Conservation (phyloP, 2,329 filamentous ascomycete genomes). For the Colletotrichum melonis region DNA sequence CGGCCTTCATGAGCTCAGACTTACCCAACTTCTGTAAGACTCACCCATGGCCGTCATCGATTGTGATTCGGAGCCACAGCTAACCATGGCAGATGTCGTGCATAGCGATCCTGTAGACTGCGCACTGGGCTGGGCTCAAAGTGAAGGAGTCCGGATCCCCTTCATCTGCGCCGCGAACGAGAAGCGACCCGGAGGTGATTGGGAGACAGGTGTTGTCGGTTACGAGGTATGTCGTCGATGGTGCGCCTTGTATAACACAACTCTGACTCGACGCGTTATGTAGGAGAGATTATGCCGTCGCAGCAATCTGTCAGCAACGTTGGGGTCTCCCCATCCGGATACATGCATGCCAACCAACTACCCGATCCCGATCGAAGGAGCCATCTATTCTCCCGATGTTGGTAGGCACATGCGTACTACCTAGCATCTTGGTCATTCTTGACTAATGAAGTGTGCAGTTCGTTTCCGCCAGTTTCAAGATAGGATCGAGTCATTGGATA, state of each 20-base stretch:
- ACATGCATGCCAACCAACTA: slow-evolving; percentile 66
- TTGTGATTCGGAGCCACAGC: background rate
- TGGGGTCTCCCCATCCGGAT: slow-evolving; percentile 69
- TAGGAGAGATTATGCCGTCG: slow-evolving; percentile 79
- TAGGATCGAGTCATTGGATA: slow-evolving; percentile 67
- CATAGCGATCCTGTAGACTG: slow-evolving; percentile 19
- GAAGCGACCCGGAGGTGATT: slow-evolving; percentile 81
- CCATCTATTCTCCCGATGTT: slow-evolving; percentile 76
- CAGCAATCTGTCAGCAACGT: slow-evolving; percentile 77
- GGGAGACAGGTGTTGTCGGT: slow-evolving; percentile 71
- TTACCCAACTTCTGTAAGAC: slow-evolving; percentile 33
- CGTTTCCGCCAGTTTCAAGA: slow-evolving; percentile 79
- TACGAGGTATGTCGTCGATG: slow-evolving; percentile 46
- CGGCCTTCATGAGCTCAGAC: slow-evolving; percentile 28
- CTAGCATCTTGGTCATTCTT: background rate
- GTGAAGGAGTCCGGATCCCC: slow-evolving; percentile 58
- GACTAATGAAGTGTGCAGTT: slow-evolving; percentile 54
- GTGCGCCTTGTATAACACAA: background rate
- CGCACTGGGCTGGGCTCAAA: slow-evolving; percentile 30
- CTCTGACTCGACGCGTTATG: background rate
- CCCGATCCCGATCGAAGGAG: slow-evolving; percentile 76
- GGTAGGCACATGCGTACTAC: slow-evolving; percentile 54
- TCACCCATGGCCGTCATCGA: too few relatives aligned
- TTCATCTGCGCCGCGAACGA: slow-evolving; percentile 83
- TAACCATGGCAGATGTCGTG: slow-evolving; percentile 39